Evolutionary conservation across 139 green algal genomes (phyloP).

Genomic region (Edaphochlamys debaryana): DNA sequence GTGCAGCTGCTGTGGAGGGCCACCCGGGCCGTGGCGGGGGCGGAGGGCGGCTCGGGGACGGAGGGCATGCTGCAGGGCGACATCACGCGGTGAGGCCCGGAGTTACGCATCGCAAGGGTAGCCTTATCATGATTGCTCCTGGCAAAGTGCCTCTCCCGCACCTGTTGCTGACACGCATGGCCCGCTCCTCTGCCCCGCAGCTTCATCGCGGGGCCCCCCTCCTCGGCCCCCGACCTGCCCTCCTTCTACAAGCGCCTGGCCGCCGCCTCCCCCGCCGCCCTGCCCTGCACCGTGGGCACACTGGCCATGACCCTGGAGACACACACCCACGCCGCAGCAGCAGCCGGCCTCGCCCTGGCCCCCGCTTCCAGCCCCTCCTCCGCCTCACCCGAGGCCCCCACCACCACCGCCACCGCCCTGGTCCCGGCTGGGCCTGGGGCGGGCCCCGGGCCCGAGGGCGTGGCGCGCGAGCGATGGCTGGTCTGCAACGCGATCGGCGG

Average conservation of each 20-base stretch:
- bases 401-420: background rate
- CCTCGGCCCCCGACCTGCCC: slow-evolving; percentile 21
- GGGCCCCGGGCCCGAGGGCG: background rate
- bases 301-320: slow-evolving; percentile 33
- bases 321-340: background rate
- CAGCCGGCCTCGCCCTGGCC: background rate
- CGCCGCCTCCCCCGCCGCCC: background rate
- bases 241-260: slow-evolving; percentile 43
- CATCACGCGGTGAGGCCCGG: slow-evolving; percentile 28
- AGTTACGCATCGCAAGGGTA: too few species aligned
- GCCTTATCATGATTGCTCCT: too few species aligned
- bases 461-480: slow-evolving; percentile 58
- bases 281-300: slow-evolving; percentile 42
- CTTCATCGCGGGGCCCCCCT: slow-evolving; percentile 33
- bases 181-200: too few species aligned
- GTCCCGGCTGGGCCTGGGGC: background rate
- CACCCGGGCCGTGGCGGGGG: background rate
- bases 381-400: background rate
- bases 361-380: background rate
- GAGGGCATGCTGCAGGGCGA: slow-evolving; percentile 12
- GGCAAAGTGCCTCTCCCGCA: too few species aligned
- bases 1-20: slow-evolving; percentile 35
- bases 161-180: too few species aligned
- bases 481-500: slow-evolving; percentile 67
- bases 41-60: background rate